These are phyloP conservation scores for Adiantum capillusveneris DNA, from an alignment of 75 land plant genomes.

Conservation along the genomic window DNA sequence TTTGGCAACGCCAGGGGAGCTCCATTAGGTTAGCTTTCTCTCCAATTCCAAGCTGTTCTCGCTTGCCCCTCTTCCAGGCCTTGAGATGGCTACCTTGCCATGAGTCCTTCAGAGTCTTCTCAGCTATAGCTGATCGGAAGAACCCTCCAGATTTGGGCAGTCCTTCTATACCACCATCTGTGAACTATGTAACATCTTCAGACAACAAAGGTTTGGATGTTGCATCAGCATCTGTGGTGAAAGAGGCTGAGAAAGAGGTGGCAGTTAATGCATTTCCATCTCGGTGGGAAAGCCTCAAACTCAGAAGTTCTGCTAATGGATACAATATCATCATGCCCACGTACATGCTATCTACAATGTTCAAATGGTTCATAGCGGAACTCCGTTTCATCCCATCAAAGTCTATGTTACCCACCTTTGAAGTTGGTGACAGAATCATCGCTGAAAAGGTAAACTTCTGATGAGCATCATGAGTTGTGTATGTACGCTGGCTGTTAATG, in stretches of 20 bases:
- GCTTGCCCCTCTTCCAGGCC: not conserved
- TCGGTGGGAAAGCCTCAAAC: constrained; percentile 2
- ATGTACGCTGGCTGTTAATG: too few species aligned
- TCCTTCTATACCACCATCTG: not conserved
- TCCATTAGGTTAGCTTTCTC: not conserved
- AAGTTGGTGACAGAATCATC: constrained; percentile 77
- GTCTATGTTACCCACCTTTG: constrained; percentile 93
- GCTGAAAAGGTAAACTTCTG: constrained; percentile 64
- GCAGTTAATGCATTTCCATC: not conserved
- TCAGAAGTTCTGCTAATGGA: not conserved
- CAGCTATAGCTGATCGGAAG: not conserved
- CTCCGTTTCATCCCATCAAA: constrained; percentile 82
- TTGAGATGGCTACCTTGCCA: constrained; percentile 1
- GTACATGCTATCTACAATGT: constrained; percentile 41
- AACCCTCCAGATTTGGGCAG: not conserved
- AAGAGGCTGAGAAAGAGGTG: not conserved
- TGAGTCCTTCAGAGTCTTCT: not conserved
- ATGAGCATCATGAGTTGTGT: too few species aligned
- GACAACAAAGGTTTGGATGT: not conserved
- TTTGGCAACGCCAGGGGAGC: too few species aligned
- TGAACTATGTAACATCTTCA: not conserved
- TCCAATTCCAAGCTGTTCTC: too few species aligned
- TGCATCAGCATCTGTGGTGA: not conserved
- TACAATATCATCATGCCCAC: not conserved
- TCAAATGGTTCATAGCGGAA: constrained; percentile 71